Base-by-base conservation (phyloP, 495 filamentous ascomycete genomes). In the Podospora anserina region DNA sequence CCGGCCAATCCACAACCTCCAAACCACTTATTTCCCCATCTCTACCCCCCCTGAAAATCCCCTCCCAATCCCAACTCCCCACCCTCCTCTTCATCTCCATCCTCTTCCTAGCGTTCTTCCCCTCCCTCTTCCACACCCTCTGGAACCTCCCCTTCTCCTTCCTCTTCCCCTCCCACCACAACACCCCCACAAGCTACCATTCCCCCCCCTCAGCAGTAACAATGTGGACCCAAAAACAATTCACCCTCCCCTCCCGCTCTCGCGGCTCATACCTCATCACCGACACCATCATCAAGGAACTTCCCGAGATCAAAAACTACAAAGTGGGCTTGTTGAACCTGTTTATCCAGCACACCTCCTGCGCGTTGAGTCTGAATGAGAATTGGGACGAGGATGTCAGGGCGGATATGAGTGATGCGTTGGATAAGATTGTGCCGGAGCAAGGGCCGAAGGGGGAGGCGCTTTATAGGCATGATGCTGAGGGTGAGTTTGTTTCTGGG, bases 201-300 rank as follows among this genome's bases (percentile, higher is more conserved):
- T 68, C 61, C 20, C 15, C 59, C 59, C 7, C 20, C 5, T 18
- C 59, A 20, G 59, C 23, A 32, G 23, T 28, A n/a, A 27, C 28
- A n/a, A 63, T 63, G 61, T 63, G 61, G 92, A 84, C 80, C 70
- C 93, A 97, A 77, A 95, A 92, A 77, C 84, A 86, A 26, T 85
- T 97, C 79, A 85, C 86, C 18, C 90, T 98, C 53, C 90, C 92
- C 69, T 70, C 88, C 1, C 83, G 84, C 70, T 83, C 87, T 28
- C 90, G 94, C 60, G 95, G 95, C 79, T 90, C 88, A 68, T 97
- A 97, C 83, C 91, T 99, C 55, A 85, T 98, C 76, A 97, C 94
- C 68, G 83, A 90, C 74, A 80, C 88, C 61, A 85, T 99, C 66
- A 61, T 86, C 30, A 78, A 78, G 54, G 80, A 87, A 49, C 78